Base-by-base conservation (phyloP, 2,329 filamentous ascomycete genomes). In the Penicillium italicum region DNA sequence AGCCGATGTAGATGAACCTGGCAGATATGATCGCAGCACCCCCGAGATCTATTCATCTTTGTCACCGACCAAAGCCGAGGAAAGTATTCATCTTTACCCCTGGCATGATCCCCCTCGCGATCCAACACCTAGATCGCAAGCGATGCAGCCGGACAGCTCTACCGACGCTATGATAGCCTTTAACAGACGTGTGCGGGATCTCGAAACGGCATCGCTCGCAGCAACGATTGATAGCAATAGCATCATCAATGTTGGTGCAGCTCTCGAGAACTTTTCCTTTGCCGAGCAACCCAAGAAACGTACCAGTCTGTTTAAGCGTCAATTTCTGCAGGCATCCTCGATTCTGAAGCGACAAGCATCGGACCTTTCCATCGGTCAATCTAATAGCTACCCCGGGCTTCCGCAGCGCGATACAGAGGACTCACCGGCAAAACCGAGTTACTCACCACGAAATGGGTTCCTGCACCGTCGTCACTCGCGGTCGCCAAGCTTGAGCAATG, bases 91-190 rank as follows among this genome's bases (percentile, higher is more conserved):
- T 31, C 61, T 74, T 12, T 74, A 73, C 36, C 78, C 79, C 7
- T 83, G 81, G 81, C 72, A 77, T 42, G 81, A 84, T 63, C 65
- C 67, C 16, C 72, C 58, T 33, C 69, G 60, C 33, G 70, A 70
- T 58, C 31, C 63, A 33, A 63, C 66, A 10, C 68, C 64, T 26
- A 65, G 62, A 24, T 67, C 66, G 40, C 66, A 69, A 14, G 57
- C 67, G 59, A 58, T 68, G 57, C 81, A 84, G 57, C 81, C 81
- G n/a, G 67, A 69, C 38, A 82, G 75, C 9, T 81, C 82, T 0
- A 81, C 77, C 61, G 78, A 77, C 38, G 82, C 82, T n/a, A 84
- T 84, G 66, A 74, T 77, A 69, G 75, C 77, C 38, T 85, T 79
- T 61, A 67, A 74, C 31, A 71, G 74, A 60, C 75, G 77, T 46